These are phyloP conservation scores for Aschersonia sp. DNA, from an alignment of 2,329 filamentous ascomycete genomes.

Conservation along the genomic window DNA sequence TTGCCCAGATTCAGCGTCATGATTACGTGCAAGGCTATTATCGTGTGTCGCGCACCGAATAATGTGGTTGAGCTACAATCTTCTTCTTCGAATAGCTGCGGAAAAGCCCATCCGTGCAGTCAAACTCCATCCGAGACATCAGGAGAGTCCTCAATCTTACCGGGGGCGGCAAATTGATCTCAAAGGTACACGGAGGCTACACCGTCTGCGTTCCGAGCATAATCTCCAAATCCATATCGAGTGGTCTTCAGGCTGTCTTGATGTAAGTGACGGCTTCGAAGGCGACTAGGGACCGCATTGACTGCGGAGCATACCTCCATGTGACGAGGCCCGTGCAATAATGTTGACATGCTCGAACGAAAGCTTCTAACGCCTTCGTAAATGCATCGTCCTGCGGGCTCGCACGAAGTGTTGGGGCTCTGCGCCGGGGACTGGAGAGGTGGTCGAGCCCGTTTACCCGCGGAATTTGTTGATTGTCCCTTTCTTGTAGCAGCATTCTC, in stretches of 20 bases:
- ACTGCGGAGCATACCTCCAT: neutral
- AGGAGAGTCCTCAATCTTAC: no score
- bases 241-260: neutral
- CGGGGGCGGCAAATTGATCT: neutral
- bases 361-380: neutral
- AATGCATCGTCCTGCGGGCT: neutral
- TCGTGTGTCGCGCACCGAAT: no score
- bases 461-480: neutral
- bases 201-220: neutral
- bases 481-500: neutral
- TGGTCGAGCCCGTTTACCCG: neutral
- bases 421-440: neutral
- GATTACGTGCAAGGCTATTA: no score
- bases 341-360: neutral
- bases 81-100: no score
- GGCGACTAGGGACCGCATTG: neutral
- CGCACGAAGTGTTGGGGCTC: neutral
- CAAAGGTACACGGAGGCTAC: neutral
- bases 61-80: no score
- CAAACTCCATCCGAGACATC: no score
- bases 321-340: neutral
- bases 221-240: neutral
- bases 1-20: no score
- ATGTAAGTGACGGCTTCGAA: neutral
- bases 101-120: no score